phyloP scores from a whole-genome alignment of 2,329 filamentous ascomycete species.

The Fusarium albidum region DNA sequence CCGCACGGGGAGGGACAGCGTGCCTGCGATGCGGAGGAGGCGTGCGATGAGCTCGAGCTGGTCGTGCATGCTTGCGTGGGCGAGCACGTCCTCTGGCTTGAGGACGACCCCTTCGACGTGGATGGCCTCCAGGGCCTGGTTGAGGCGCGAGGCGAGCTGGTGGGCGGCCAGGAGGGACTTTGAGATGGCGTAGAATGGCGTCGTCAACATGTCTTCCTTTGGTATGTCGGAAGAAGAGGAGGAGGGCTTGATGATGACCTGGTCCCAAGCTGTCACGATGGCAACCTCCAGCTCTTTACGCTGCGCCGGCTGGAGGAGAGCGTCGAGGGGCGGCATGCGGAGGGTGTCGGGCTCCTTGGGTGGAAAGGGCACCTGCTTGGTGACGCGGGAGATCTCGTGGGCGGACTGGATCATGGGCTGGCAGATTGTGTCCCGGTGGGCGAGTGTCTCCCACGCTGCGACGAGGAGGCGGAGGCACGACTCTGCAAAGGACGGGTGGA shows the following conservation, averaged over 20 bases:
- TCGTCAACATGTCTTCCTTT: slow-evolving; percentile 51
- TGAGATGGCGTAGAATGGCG: slow-evolving; percentile 61
- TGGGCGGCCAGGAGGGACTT: slow-evolving; percentile 58
- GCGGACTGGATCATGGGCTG: slow-evolving; percentile 56
- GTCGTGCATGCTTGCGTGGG: slow-evolving; percentile 57
- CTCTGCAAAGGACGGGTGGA: slow-evolving; percentile 52
- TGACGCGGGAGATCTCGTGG: slow-evolving; percentile 46
- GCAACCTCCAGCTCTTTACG: slow-evolving; percentile 50
- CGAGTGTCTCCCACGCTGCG: slow-evolving; percentile 55
- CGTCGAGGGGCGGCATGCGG: slow-evolving; percentile 10
- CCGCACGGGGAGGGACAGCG: slow-evolving; percentile 22
- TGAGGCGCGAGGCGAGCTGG: slow-evolving; percentile 55
- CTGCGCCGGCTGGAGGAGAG: slow-evolving; percentile 50
- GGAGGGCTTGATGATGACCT: slow-evolving; percentile 53
- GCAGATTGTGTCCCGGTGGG: slow-evolving; percentile 54
- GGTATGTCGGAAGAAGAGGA: slow-evolving; percentile 48
- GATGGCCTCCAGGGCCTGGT: slow-evolving; percentile 49
- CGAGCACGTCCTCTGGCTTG: slow-evolving; percentile 58
- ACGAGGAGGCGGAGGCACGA: slow-evolving; percentile 56
- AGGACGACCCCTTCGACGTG: slow-evolving; percentile 49
- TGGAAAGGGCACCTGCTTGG: slow-evolving; percentile 53
- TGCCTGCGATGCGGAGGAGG: slow-evolving; percentile 36
- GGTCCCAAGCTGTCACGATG: slow-evolving; percentile 55
- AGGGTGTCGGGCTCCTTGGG: slow-evolving; percentile 36
- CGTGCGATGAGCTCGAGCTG: slow-evolving; percentile 55